phyloP scores from a whole-genome alignment of 2,329 filamentous ascomycete genomes.

The Ceratocystis destructans region DNA sequence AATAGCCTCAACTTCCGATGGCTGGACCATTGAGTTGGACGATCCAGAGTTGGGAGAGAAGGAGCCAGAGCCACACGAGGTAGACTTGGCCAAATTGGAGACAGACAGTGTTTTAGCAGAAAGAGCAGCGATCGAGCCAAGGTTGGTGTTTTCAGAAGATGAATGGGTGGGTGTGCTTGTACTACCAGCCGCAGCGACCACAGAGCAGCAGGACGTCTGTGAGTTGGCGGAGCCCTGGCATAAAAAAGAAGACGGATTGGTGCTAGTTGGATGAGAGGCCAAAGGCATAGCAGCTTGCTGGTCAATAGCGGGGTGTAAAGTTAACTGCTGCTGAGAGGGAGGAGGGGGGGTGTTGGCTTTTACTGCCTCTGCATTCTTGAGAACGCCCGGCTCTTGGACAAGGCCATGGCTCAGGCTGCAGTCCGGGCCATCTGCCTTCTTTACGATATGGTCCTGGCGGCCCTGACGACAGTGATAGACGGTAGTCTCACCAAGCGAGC shows the following conservation, averaged over 20 bases:
- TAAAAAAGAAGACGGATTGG: not conserved
- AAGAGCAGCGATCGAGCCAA: not conserved
- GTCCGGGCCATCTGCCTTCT: not conserved
- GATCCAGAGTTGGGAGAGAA: not conserved
- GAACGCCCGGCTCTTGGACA: not conserved
- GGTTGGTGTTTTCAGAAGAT: not conserved
- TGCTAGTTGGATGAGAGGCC: not conserved
- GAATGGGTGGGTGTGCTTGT: not conserved
- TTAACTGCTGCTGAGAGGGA: not conserved
- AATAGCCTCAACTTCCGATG: constrained; percentile 8
- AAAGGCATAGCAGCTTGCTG: not conserved
- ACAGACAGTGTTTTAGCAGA: not conserved
- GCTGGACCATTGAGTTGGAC: not conserved
- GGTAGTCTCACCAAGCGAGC: not conserved
- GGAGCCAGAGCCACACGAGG: not conserved
- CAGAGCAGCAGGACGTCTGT: not conserved
- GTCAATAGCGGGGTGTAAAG: not conserved
- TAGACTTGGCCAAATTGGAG: not conserved
- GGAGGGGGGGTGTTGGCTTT: not conserved
- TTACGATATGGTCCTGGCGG: not conserved
- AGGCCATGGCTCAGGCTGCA: not conserved
- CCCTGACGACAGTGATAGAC: not conserved
- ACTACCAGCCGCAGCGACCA: not conserved
- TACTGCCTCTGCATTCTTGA: not conserved
- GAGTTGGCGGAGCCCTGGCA: not conserved